Evolutionary conservation across 768 basidiomycete species (phyloP).

Genomic region (Infundibulicybe gibba): DNA sequence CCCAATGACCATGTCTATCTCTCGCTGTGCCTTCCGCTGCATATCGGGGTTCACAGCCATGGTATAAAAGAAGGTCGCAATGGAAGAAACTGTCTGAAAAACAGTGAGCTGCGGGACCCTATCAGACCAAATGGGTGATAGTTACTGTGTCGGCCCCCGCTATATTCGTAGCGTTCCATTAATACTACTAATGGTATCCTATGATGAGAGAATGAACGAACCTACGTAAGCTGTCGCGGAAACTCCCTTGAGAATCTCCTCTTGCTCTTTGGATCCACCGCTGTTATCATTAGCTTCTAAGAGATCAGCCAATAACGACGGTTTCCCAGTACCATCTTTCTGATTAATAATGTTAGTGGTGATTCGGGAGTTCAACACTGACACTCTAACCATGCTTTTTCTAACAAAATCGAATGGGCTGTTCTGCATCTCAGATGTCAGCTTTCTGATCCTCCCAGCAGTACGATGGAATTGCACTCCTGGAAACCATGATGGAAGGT

Average conservation of each 20-base stretch:
- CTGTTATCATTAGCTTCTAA: slow-evolving; percentile 2
- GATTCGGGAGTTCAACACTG: not conserved
- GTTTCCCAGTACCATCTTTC: slow-evolving; percentile 8
- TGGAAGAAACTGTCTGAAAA: not conserved
- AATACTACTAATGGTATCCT: not conserved
- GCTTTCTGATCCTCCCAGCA: slow-evolving; percentile 8
- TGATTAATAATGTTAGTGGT: not conserved
- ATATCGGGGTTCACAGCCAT: slow-evolving; percentile 12
- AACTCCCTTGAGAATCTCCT: not conserved
- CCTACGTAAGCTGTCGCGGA: not conserved
- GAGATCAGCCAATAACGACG: slow-evolving; percentile 6
- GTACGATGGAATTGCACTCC: slow-evolving; percentile 21
- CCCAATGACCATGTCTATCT: slow-evolving; percentile 11
- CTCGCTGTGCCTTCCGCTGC: slow-evolving; percentile 17
- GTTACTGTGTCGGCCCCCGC: slow-evolving; percentile 12
- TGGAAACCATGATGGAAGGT: slow-evolving; percentile 27
- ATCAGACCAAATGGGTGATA: slow-evolving; percentile 17
- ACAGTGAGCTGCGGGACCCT: not conserved
- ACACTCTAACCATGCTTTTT: slow-evolving; percentile 13
- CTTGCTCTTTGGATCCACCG: not conserved
- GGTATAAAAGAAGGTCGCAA: not conserved
- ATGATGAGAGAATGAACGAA: not conserved
- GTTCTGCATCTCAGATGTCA: slow-evolving; percentile 13
- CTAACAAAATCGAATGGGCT: slow-evolving; percentile 15
- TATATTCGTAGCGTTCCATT: not conserved